A percentile compares a stretch with the other conserved stretches of the same genome.
Evolutionary conservation across 768 basidiomycete genomes (phyloP).

Genomic region (Mycena alexandri): DNA sequence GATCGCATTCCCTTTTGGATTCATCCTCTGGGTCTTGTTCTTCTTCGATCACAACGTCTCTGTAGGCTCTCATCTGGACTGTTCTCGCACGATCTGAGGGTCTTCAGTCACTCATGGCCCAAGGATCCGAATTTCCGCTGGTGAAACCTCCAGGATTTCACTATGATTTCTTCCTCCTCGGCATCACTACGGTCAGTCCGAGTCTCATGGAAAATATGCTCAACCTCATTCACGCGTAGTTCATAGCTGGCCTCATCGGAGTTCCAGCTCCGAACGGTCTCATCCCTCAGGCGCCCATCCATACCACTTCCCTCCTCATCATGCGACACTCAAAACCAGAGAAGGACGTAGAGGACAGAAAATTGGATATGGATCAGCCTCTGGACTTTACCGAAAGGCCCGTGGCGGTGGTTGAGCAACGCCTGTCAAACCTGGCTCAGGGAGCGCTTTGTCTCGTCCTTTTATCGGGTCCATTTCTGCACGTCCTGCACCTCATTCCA

Average conservation of each 20-base stretch:
- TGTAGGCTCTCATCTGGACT: slow-evolving; percentile 57
- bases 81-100: slow-evolving; percentile 17
- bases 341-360: slow-evolving; percentile 51
- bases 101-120: slow-evolving; percentile 87
- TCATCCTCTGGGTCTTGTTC: slow-evolving; percentile 91
- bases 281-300: slow-evolving; percentile 93
- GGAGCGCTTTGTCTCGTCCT: slow-evolving; percentile 84
- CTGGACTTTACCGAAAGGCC: slow-evolving; percentile 62
- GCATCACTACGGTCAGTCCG: slow-evolving; percentile 73
- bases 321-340: slow-evolving; percentile 63
- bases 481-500: slow-evolving; percentile 83
- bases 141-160: slow-evolving; percentile 92
- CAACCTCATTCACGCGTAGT: slow-evolving; percentile 44
- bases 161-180: slow-evolving; percentile 92
- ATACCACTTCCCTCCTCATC: slow-evolving; percentile 84
- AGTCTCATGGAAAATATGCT: neutral
- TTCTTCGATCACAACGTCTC: slow-evolving; percentile 97
- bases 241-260: slow-evolving; percentile 88
- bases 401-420: slow-evolving; percentile 88
- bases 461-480: slow-evolving; percentile 85
- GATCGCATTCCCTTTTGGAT: slow-evolving; percentile 89
- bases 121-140: slow-evolving; percentile 89
- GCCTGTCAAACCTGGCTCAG: slow-evolving; percentile 92
- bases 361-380: slow-evolving; percentile 39
- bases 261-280: slow-evolving; percentile 89